These are phyloP conservation scores for Chalara sp. DNA, from an alignment of 2,329 filamentous ascomycete genomes.

Conservation along the genomic window DNA sequence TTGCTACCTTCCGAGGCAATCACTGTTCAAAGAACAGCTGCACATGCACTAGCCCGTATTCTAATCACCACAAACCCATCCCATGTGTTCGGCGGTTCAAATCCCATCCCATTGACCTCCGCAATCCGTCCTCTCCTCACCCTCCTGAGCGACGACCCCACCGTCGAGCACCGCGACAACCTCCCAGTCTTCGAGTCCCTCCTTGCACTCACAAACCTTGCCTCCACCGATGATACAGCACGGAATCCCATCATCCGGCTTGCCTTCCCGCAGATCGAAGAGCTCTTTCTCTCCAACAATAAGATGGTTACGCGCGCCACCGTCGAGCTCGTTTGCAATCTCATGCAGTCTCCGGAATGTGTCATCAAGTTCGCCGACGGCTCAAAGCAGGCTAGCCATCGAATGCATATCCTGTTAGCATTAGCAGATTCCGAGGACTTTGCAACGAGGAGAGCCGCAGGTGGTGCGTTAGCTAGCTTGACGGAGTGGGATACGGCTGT, in stretches of 20 bases:
- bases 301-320: slow-evolving; percentile 71
- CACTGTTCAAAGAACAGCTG: slow-evolving; percentile 50
- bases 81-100: slow-evolving; percentile 74
- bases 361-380: slow-evolving; percentile 63
- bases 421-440: slow-evolving; percentile 80
- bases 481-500: slow-evolving; percentile 73
- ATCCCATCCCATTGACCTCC: slow-evolving; percentile 66
- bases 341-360: slow-evolving; percentile 64
- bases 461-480: slow-evolving; percentile 80
- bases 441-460: slow-evolving; percentile 74
- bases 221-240: slow-evolving; percentile 62
- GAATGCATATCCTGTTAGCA: slow-evolving; percentile 78
- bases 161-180: slow-evolving; percentile 63
- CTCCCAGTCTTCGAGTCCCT: slow-evolving; percentile 86
- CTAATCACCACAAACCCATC: slow-evolving; percentile 80
- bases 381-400: slow-evolving; percentile 59
- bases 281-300: slow-evolving; percentile 74
- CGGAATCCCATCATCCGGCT: slow-evolving; percentile 64
- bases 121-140: slow-evolving; percentile 77
- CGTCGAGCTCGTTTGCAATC: slow-evolving; percentile 86
- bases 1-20: slow-evolving; percentile 48
- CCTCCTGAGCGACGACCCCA: slow-evolving; percentile 62
- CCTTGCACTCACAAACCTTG: slow-evolving; percentile 89
- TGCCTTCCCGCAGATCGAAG: slow-evolving; percentile 72
- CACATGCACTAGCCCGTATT: slow-evolving; percentile 77